Evolutionary conservation across 192 early-diverging fungal genomes (phyloP), one percentile per base, ranked within the genome.

Genomic region (Backusella parvicylindrica): DNA sequence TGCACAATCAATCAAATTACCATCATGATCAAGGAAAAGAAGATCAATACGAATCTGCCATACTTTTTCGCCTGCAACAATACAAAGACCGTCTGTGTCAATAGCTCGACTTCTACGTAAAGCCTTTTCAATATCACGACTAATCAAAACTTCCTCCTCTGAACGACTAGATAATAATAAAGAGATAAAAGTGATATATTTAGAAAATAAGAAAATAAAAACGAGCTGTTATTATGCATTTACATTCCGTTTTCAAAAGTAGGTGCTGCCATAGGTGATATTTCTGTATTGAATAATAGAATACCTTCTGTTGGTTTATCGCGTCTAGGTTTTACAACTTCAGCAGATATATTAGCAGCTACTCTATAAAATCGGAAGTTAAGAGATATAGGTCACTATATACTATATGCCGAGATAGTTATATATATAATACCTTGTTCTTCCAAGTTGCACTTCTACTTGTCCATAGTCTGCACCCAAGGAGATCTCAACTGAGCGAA

Each of bases 71-170:
- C 96, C 96, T 13, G 96, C 92, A 71, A 99, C 81, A 68, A 99
- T 97, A 76, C 98, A 99, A 68, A 99, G 81, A 41, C 96, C 96
- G 81, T 99, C 98, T 6, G 95, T 93, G 81, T 99, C 98, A 71
- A 99, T 84, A 21, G 96, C 96, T 37, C 94, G 85, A 69, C 89
- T 91, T 74, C 91, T 86, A 71, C 89, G 86, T 79, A 99, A 81
- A 1, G 95, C 89, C 72, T 94, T 95, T 74, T 99, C 98, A 36
- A 99, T 82, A 77, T 96, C 84, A 23, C 96, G 90, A 38, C 88
- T 90, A 23, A 99, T 84, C 23, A 93, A 81, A 2, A 99, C 90
- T 76, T 98, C 97, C 70, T 95, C 90, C 35, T 94, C 92, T 9
- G 92, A 89, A 67, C 86, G 83, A 73, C 91, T 92, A 72, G 40